Evolutionary conservation across 176 grass and related monocot genomes (phyloP).

Genomic region (Triticum turgidum): DNA sequence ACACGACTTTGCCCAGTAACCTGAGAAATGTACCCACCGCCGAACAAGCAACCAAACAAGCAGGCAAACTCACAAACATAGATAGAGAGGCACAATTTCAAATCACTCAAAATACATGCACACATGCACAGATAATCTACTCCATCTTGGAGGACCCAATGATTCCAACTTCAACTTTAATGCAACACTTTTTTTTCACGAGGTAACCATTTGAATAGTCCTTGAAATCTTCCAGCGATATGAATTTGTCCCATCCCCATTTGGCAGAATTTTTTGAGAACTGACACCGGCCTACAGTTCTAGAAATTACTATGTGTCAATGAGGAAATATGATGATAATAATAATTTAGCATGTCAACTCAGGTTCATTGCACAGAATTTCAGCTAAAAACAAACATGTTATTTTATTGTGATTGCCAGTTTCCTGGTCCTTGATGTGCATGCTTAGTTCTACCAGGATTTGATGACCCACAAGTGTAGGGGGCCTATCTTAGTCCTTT

Average conservation of each 20-base stretch:
- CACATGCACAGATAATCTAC: neutral
- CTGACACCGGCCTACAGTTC: conserved; percentile 1
- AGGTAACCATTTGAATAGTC: conserved; percentile 27
- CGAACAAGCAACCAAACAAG: neutral
- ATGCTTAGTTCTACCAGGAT: conserved; percentile 16
- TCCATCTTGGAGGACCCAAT: conserved; percentile 29
- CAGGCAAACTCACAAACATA: neutral
- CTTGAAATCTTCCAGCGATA: conserved; percentile 25
- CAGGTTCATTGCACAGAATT: neutral
- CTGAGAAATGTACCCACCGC: neutral
- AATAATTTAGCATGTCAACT: neutral
- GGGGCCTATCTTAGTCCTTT: too few species aligned
- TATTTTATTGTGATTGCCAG: neutral
- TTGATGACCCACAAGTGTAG: too few species aligned
- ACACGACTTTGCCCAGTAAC: neutral
- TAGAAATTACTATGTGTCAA: neutral
- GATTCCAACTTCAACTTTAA: conserved; percentile 11
- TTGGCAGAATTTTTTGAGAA: neutral
- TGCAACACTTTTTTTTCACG: conserved; percentile 23
- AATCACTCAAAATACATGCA: too few species aligned
- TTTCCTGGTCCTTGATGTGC: conserved; percentile 27
- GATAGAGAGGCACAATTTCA: too few species aligned
- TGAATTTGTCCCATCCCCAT: conserved; percentile 30
- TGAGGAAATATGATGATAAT: neutral
- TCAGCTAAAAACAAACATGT: neutral